Evolutionary conservation across 257 asterid species (phyloP), one percentile per base, ranked within the genome.

Genomic region (Fraxinus cuspidata): DNA sequence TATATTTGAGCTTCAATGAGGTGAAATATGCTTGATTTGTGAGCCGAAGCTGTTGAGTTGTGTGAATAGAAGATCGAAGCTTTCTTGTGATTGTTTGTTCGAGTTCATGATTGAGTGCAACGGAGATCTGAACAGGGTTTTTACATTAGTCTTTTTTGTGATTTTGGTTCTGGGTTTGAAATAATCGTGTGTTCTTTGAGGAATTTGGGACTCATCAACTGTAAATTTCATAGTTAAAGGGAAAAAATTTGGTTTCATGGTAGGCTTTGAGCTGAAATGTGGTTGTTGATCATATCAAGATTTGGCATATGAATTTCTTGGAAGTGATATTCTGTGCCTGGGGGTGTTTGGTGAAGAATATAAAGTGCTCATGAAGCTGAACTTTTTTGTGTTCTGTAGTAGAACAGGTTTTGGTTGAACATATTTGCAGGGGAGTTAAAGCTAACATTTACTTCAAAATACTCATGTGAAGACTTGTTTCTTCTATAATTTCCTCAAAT

Each of bases 361-460:
- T 76, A 72, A 75, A 70, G 84, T 63, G 81, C 83, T 78, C 84
- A 84, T 85, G 91, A 86, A 79, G 84, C 86, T 83, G 84, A 82
- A 73, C 27, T 81, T 79, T 70, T 73, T 70, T 71, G 73, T 75
- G 35, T 73, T 79, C 38, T 80, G 78, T 71, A 81, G 83, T 53
- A 85, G 85, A 81, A 81, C 81, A 58, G 85, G 91, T 69, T 83
- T 85, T 76, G 86, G 91, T 51, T 85, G 88, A 81, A 76, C 68
- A 11, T 66, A 77, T 81, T 65, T 38, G 72, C 63, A 72, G 58
- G 64, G 79, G 49, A 34, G 49, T 29, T 40, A 38, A 18, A 31
- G 40, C 5, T 40, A 44, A 49, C 13, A 72, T 68, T 78, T 38
- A 29, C 60, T 40, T 51, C 72, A 64, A 34, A 81, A 21, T 81